Evolutionary conservation across 73 alveolate genomes (phyloP).

Genomic region (Paramecium caudatum): DNA sequence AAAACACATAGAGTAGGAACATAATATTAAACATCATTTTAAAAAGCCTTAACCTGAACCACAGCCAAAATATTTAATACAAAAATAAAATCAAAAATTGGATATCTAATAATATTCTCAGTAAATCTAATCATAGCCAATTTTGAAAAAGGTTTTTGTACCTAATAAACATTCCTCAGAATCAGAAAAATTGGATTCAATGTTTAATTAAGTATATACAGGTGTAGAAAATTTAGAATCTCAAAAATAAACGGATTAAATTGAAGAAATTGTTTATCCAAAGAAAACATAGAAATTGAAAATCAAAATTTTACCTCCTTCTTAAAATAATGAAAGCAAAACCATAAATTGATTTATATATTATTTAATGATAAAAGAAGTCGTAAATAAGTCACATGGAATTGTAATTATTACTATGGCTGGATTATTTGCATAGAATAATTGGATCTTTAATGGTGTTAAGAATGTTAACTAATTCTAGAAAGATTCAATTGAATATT

Average conservation of each 20-base stretch:
- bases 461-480: not conserved
- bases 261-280: not conserved
- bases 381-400: slow-evolving; percentile 24
- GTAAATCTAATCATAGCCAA: not conserved
- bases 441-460: slow-evolving; percentile 25
- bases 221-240: not conserved
- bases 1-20: not conserved
- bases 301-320: not conserved
- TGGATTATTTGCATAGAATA: not conserved
- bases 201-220: not conserved
- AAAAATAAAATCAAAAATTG: not conserved
- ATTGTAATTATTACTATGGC: slow-evolving; percentile 21
- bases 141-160: not conserved
- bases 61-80: not conserved
- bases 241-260: not conserved
- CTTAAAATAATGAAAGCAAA: slow-evolving; percentile 9
- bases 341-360: not conserved
- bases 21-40: not conserved
- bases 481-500: not conserved
- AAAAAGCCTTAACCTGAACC: not conserved
- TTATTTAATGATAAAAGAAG: slow-evolving; percentile 18
- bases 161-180: not conserved
- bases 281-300: not conserved
- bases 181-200: not conserved
- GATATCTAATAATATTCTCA: not conserved